Conservation (phyloP, 345 rosid species). For the Nephelium lappaceum region DNA sequence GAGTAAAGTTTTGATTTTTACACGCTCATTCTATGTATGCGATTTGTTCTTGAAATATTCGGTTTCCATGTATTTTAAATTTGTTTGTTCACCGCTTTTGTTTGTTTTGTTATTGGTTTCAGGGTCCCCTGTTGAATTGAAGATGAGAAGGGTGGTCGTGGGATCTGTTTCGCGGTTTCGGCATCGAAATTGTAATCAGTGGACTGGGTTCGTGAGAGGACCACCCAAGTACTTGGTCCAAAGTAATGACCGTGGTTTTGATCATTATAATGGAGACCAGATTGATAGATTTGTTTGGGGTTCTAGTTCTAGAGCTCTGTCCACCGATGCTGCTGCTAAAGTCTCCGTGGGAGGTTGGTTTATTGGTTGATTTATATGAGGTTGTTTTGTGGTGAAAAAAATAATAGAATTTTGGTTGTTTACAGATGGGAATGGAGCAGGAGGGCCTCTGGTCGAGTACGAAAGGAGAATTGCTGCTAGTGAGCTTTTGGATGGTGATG, state of each 20-base stretch:
- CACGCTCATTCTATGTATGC: neutral
- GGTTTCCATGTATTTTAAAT: neutral
- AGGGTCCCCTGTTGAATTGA: slow-evolving; percentile 13
- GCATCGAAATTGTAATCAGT: slow-evolving; percentile 29
- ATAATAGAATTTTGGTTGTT: slow-evolving; percentile 5
- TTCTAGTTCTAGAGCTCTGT: slow-evolving; percentile 49
- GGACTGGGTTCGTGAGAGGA: slow-evolving; percentile 33
- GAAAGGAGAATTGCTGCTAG: slow-evolving; percentile 74
- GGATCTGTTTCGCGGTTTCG: slow-evolving; percentile 43
- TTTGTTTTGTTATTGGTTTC: neutral
- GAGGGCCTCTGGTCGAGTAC: slow-evolving; percentile 90
- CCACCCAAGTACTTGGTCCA: slow-evolving; percentile 26
- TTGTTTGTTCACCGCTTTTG: neutral
- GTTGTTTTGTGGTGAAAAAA: neutral
- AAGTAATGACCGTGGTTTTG: slow-evolving; percentile 20
- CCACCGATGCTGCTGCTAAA: slow-evolving; percentile 48
- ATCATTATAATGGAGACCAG: slow-evolving; percentile 23
- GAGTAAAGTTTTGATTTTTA: neutral
- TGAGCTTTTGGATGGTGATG: slow-evolving; percentile 88
- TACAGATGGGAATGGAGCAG: slow-evolving; percentile 51
- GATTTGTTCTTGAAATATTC: neutral
- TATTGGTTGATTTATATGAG: too few species aligned
- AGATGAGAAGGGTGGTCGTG: slow-evolving; percentile 60
- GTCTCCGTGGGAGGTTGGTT: slow-evolving; percentile 39
- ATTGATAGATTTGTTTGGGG: slow-evolving; percentile 23